phyloP scores from a whole-genome alignment of 257 asterid species.

The Salvia hispanica region DNA sequence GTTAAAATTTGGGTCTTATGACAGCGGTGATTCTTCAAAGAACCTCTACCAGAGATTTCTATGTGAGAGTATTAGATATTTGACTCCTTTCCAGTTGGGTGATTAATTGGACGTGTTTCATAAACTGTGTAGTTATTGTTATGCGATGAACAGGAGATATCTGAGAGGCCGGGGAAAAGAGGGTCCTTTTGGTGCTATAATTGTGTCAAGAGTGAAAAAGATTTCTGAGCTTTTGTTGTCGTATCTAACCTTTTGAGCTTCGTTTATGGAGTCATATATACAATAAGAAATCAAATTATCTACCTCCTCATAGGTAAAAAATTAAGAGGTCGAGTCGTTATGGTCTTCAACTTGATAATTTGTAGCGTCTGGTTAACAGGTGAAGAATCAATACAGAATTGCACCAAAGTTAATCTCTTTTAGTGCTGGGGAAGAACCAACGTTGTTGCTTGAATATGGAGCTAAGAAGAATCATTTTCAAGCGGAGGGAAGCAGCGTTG shows the following conservation, averaged over 20 bases:
- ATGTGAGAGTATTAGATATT: neutral
- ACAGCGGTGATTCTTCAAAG: neutral
- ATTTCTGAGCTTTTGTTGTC: neutral
- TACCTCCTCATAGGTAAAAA: neutral
- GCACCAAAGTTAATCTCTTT: conserved; percentile 59
- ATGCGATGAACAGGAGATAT: neutral
- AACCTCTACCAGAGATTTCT: neutral
- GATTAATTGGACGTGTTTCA: neutral
- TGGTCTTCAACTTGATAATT: conserved; percentile 1
- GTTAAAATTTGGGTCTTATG: neutral
- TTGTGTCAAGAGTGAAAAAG: neutral
- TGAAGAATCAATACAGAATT: conserved; percentile 78
- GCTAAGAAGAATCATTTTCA: conserved; percentile 39
- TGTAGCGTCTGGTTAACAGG: conserved; percentile 50
- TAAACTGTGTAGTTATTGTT: neutral
- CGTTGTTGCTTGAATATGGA: conserved; percentile 39
- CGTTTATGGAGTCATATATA: neutral
- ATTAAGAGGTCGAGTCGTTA: neutral
- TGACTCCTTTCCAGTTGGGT: conserved; percentile 19
- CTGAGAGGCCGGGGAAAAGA: neutral
- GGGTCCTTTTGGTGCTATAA: neutral
- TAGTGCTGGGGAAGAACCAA: conserved; percentile 38
- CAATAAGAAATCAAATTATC: neutral
- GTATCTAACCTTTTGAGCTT: neutral
- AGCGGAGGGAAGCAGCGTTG: conserved; percentile 39